Percentiles rank a stretch among this genome's conserved stretches.
phyloP scores from a whole-genome alignment of 164 flowering plant genomes.

The Liriodendron chinense region DNA sequence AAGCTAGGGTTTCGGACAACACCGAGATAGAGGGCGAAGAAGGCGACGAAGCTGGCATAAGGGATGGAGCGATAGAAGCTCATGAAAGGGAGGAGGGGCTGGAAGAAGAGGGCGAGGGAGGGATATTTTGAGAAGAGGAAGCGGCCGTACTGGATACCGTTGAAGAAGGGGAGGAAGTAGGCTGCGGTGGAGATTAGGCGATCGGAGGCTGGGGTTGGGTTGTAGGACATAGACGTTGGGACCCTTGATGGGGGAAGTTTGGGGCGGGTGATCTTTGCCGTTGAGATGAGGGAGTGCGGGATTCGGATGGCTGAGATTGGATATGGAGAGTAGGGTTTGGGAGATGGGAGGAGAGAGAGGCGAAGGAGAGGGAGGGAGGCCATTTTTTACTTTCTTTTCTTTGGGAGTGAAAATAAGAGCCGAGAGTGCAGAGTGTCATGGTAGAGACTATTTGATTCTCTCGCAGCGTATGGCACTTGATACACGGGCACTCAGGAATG shows the following conservation, averaged over 20 bases:
- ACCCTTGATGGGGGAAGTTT: conserved; percentile 9
- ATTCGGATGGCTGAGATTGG: neutral
- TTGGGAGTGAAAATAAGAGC: too few relatives aligned
- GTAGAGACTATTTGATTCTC: too few relatives aligned
- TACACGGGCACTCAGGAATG: too few relatives aligned
- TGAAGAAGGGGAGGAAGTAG: conserved; percentile 86
- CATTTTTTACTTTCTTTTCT: conserved; percentile 22
- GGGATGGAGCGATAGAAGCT: conserved; percentile 68
- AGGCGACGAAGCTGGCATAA: conserved; percentile 73
- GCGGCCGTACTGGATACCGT: conserved; percentile 86
- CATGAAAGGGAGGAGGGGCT: conserved; percentile 71
- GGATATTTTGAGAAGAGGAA: conserved; percentile 61
- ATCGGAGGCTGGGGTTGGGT: conserved; percentile 62
- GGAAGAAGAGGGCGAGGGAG: conserved; percentile 34
- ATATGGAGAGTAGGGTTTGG: conserved; percentile 16
- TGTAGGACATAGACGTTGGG: conserved; percentile 35
- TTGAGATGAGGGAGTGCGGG: conserved; percentile 10
- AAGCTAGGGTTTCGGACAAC: conserved; percentile 70
- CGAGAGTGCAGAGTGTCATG: too few relatives aligned
- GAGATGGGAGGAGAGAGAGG: conserved; percentile 29
- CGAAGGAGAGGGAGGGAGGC: conserved; percentile 49
- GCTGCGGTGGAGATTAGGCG: conserved; percentile 68
- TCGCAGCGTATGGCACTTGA: too few relatives aligned
- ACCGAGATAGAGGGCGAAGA: conserved; percentile 77
- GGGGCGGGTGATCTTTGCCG: conserved; percentile 14